Evolutionary conservation across 305 asterid species (phyloP).

Genomic region (Euphrasia arctica): DNA sequence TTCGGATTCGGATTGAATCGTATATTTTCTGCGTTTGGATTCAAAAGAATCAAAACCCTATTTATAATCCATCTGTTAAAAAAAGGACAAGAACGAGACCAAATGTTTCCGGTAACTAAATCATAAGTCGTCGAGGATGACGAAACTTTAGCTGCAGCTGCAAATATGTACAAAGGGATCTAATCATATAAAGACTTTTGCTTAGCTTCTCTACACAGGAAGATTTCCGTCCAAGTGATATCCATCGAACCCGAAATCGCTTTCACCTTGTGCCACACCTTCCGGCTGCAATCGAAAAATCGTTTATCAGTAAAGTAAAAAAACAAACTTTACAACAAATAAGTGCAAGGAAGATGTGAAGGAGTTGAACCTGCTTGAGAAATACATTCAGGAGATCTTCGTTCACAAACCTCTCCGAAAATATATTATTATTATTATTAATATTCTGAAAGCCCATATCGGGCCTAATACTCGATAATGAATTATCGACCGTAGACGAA

Average conservation of each 20-base stretch:
- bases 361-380: slow-evolving; percentile 46
- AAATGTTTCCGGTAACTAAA: slow-evolving; percentile 17
- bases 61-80: neutral
- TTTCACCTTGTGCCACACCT: slow-evolving; percentile 44
- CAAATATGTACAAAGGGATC: slow-evolving; percentile 43
- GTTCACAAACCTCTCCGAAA: slow-evolving; percentile 38
- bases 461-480: slow-evolving; percentile 31
- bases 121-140: slow-evolving; percentile 6
- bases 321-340: neutral
- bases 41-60: slow-evolving; percentile 30
- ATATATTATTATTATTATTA: slow-evolving; percentile 25
- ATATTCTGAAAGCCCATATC: slow-evolving; percentile 42
- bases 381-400: slow-evolving; percentile 56
- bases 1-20: slow-evolving; percentile 20
- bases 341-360: neutral
- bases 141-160: slow-evolving; percentile 30
- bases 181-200: slow-evolving; percentile 11
- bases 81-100: slow-evolving; percentile 35
- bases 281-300: slow-evolving; percentile 42
- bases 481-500: slow-evolving; percentile 30
- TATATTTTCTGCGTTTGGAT: slow-evolving; percentile 1
- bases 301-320: neutral
- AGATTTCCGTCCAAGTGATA: slow-evolving; percentile 58
- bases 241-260: slow-evolving; percentile 59
- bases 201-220: slow-evolving; percentile 38